Evolutionary conservation across 306 rosid genomes (phyloP).

Genomic region (Sophora flavescens): DNA sequence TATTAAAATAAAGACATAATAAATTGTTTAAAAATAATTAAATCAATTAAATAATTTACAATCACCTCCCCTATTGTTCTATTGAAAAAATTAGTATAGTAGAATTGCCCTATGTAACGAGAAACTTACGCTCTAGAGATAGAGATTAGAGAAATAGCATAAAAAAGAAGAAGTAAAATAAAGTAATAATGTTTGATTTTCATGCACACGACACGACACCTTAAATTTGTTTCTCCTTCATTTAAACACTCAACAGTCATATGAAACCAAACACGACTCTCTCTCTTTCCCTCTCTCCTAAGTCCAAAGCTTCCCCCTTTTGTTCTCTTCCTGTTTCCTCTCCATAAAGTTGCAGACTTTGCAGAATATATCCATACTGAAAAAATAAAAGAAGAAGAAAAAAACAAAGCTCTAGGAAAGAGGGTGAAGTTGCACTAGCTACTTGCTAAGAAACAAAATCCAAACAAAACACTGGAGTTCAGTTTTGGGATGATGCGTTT

Average conservation of each 20-base stretch:
- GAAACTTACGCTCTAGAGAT: no score
- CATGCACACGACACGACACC: slow-evolving; percentile 53
- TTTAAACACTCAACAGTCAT: slow-evolving; percentile 41
- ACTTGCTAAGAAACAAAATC: slow-evolving; percentile 15
- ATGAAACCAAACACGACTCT: slow-evolving; percentile 48
- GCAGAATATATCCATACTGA: slow-evolving; percentile 33
- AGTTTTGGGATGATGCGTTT: slow-evolving; percentile 34
- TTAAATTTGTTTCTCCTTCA: slow-evolving; percentile 23
- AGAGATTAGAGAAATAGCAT: no score
- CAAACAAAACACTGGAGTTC: slow-evolving; percentile 18
- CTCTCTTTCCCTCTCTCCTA: slow-evolving; percentile 38
- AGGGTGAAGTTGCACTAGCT: slow-evolving; percentile 44
- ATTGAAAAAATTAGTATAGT: no score
- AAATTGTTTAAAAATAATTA: no score
- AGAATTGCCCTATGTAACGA: no score
- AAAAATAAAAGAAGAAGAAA: slow-evolving; percentile 19
- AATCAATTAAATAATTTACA: no score
- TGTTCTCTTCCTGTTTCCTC: slow-evolving; percentile 48
- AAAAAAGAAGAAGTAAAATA: background rate
- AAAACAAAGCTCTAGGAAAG: background rate
- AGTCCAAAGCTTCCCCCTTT: slow-evolving; percentile 38
- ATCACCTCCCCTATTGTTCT: no score
- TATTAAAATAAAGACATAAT: no score
- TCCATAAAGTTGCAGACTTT: slow-evolving; percentile 49
- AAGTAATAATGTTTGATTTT: slow-evolving; percentile 44